Evolutionary conservation across 495 filamentous ascomycete genomes (phyloP), one percentile per base, ranked within the genome.

Genomic region (Xylaria curta): DNA sequence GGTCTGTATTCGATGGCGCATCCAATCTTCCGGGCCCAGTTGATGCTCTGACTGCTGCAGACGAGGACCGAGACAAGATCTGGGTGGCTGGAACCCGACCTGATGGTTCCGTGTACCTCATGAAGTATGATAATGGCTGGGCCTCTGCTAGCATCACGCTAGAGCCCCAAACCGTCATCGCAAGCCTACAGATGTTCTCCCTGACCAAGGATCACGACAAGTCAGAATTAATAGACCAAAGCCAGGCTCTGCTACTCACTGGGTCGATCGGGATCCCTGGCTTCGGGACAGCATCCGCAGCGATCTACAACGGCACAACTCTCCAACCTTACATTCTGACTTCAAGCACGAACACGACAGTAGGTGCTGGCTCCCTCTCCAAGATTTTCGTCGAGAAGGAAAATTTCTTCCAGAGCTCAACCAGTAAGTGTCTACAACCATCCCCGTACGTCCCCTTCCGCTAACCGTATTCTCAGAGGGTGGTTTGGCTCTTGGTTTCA

Each of bases 201-300:
- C 75, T 96, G 40, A 89, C 85, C 12, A 76, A 89, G 60, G 81
- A 88, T 31, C 97, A 98, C 79, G 86, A 84, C 40, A 79, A 84
- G 51, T 89, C 86, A n/a, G 76, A 86, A 59, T 80, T 92, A n/a
- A 73, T 98, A 28, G 83, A 88, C 46, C 81, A 86, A 17, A 83
- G 89, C 62, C 87, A 96, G 77, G 85, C 87, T 1, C 88, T 99
- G n/a, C 84, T 99, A 69, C 80, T 97, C 56, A 91, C 93, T 64
- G 96, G 96, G 38, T 87, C 91, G 61, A 87, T 99, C 68, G 84
- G 87, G 63, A 84, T 98, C 42, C 89, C 92, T 0, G 80, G 81
- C 61, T 97, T 94, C 79, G 95, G 95, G 72, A 84, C 81, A 40
- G 93, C 91, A 15, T 97, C 95, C n/a, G 94, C 92, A 1, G 96